These are phyloP conservation scores for Arxiozyma heterogenica DNA, from an alignment of 1,139 yeast genomes.

Conservation along the genomic window DNA sequence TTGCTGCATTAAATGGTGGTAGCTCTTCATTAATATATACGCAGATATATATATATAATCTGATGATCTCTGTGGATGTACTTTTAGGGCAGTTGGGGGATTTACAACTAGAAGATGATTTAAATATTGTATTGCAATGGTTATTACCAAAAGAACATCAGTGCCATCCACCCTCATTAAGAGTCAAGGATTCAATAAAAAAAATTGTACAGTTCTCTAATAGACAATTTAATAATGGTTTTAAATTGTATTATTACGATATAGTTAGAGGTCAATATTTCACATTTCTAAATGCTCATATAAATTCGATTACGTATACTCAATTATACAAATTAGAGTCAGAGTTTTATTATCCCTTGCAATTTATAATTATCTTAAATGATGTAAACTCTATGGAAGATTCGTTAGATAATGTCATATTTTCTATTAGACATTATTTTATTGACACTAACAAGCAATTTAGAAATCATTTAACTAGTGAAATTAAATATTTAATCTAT, in stretches of 20 bases:
- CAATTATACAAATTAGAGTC: constrained; percentile 16
- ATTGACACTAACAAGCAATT: constrained; percentile 17
- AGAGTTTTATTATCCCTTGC: constrained; percentile 21
- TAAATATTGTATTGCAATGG: constrained; percentile 7
- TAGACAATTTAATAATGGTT: background rate
- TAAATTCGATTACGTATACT: background rate
- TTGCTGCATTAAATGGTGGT: background rate
- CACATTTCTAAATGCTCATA: background rate
- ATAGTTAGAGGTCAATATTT: constrained; percentile 5
- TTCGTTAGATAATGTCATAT: constrained; percentile 15
- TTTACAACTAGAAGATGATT: constrained; percentile 6
- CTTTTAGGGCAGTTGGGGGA: background rate
- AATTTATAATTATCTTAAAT: constrained; percentile 11
- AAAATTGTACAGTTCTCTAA: constrained; percentile 1
- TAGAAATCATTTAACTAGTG: constrained; percentile 9
- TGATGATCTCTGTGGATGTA: background rate
- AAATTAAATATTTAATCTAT: constrained; percentile 12
- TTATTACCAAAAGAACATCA: constrained; percentile 9
- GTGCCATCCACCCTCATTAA: constrained; percentile 10
- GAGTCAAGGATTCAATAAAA: constrained; percentile 7
- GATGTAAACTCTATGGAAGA: constrained; percentile 5
- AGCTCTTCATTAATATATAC: too few species aligned
- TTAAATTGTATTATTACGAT: constrained; percentile 5
- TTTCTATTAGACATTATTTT: constrained; percentile 21
- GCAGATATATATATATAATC: too few species aligned